Conservation (phyloP, 441 rosid genomes). For the Theobroma grandiflorum region DNA sequence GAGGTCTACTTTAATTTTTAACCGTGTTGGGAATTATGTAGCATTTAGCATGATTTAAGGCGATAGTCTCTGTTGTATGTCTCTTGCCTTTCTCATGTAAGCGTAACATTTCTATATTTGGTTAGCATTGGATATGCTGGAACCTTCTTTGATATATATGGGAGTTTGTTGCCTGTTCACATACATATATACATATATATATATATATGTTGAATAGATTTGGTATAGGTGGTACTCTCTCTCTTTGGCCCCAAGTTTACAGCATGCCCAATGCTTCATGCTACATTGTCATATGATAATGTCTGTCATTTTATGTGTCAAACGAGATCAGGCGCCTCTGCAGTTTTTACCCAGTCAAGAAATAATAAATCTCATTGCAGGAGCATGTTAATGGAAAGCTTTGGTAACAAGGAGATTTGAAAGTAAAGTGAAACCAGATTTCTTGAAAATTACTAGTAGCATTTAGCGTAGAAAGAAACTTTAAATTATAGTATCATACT, state of each 20-base stretch:
- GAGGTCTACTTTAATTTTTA: constrained; percentile 22
- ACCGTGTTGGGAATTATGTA: constrained; percentile 20
- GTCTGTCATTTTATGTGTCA: constrained; percentile 13
- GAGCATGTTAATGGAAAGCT: constrained; percentile 9
- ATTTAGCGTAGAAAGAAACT: neutral
- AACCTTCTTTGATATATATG: constrained; percentile 19
- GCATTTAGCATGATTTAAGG: constrained; percentile 37
- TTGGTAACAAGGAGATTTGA: neutral
- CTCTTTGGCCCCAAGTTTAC: constrained; percentile 11
- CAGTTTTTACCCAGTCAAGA: constrained; percentile 10
- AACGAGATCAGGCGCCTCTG: neutral
- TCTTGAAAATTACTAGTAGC: neutral
- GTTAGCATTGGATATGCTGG: constrained; percentile 25
- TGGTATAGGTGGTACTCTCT: constrained; percentile 17
- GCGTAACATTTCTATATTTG: constrained; percentile 40
- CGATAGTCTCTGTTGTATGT: constrained; percentile 23
- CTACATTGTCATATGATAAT: neutral
- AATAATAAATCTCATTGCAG: neutral
- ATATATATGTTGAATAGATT: neutral
- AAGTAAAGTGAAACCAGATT: neutral
- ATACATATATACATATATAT: neutral
- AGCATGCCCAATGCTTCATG: constrained; percentile 11
- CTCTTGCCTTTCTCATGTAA: constrained; percentile 37
- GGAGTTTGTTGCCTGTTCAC: constrained; percentile 12
- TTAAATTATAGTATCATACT: too few relatives aligned